phyloP scores from a whole-genome alignment of 1,139 yeast species.

The Geotrichum cucujoidarum region DNA sequence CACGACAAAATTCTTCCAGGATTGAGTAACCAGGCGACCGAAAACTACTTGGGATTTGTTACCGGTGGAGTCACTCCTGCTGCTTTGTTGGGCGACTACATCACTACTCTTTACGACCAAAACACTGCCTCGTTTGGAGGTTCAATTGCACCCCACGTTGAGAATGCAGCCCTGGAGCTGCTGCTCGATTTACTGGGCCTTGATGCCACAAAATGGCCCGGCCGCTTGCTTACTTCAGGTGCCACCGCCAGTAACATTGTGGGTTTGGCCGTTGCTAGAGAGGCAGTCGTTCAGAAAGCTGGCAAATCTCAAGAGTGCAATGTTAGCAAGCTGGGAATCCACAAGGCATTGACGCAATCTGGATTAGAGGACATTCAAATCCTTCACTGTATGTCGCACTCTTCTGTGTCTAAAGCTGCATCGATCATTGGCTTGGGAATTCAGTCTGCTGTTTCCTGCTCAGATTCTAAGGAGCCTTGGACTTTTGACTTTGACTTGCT shows the following conservation, averaged over 20 bases:
- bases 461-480: conserved; percentile 23
- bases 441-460: conserved; percentile 20
- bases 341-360: conserved; percentile 21
- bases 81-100: conserved; percentile 28
- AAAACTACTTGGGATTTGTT: conserved; percentile 30
- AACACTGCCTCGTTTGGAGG: conserved; percentile 25
- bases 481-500: conserved; percentile 25
- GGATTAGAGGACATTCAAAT: conserved; percentile 26
- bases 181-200: conserved; percentile 26
- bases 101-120: conserved; percentile 27
- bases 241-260: conserved; percentile 31
- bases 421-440: conserved; percentile 30
- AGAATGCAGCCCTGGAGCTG: conserved; percentile 25
- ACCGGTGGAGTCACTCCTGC: conserved; percentile 33
- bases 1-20: conserved; percentile 24
- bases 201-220: conserved; percentile 22
- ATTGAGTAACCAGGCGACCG: conserved; percentile 25
- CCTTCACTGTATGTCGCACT: conserved; percentile 26
- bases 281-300: conserved; percentile 19
- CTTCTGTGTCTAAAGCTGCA: conserved; percentile 29
- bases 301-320: background rate
- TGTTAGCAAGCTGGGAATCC: conserved; percentile 14
- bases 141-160: conserved; percentile 26
- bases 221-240: conserved; percentile 29
- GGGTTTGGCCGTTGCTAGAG: conserved; percentile 29